Evolutionary conservation across 2,329 filamentous ascomycete species (phyloP).

Genomic region (Grosmannia serpens): DNA sequence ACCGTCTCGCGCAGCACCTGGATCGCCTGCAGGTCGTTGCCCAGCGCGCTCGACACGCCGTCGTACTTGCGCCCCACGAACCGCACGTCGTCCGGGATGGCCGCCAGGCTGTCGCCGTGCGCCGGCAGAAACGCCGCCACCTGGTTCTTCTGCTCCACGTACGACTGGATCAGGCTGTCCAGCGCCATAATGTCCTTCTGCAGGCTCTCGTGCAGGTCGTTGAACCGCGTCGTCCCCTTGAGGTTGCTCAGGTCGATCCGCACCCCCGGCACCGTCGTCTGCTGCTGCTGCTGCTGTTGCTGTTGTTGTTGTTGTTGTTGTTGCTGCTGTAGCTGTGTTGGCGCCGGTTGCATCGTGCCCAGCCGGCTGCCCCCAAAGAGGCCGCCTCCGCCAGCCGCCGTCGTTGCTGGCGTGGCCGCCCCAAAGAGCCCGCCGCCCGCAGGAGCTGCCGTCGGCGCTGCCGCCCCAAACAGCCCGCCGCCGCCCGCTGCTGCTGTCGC

Average conservation of each 20-base stretch:
- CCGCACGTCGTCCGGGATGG: constrained; percentile 30
- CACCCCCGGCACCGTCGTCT: constrained; percentile 49
- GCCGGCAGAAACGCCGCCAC: constrained; percentile 56
- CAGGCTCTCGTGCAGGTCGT: constrained; percentile 73
- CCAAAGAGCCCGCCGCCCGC: neutral
- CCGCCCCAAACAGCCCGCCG: constrained; percentile 5
- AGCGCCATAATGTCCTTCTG: constrained; percentile 67
- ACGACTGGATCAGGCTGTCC: constrained; percentile 68
- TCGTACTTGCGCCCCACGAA: constrained; percentile 34
- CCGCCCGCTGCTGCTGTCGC: constrained; percentile 18
- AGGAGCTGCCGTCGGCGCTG: neutral
- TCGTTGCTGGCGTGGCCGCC: neutral
- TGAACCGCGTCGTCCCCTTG: constrained; percentile 80
- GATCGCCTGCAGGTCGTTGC: constrained; percentile 29
- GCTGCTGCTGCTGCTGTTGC: constrained; percentile 2
- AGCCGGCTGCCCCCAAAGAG: constrained; percentile 13
- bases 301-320: neutral
- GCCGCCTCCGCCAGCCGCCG: neutral
- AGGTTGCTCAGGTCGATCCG: constrained; percentile 70
- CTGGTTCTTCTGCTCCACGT: constrained; percentile 68
- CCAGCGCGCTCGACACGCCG: constrained; percentile 28
- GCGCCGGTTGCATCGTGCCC: neutral
- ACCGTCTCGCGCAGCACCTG: constrained; percentile 29
- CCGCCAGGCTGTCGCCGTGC: constrained; percentile 29
- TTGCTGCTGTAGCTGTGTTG: neutral